Evolutionary conservation across 495 filamentous ascomycete genomes (phyloP).

Genomic region (Lasiosphaeris hirsuta): DNA sequence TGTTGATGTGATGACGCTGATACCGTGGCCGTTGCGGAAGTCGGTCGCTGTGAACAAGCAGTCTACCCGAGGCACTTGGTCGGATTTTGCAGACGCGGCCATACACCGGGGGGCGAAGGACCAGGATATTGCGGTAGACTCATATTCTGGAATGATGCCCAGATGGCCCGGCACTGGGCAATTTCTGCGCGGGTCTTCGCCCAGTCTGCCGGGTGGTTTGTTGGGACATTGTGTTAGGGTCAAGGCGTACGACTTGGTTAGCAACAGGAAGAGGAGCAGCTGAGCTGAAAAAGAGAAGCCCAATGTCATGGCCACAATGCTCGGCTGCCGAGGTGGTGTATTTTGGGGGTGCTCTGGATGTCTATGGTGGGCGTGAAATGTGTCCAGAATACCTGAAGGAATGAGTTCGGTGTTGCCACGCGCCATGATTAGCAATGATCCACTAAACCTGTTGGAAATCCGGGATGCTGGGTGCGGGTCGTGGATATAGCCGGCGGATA

Average conservation of each 20-base stretch:
- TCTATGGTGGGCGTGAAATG: background rate
- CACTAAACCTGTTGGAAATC: background rate
- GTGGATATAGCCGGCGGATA: slow-evolving; percentile 10
- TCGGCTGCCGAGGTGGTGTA: no score
- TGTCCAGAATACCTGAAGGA: background rate
- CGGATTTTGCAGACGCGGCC: background rate
- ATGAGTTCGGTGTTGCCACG: background rate
- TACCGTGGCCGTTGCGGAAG: slow-evolving; percentile 32
- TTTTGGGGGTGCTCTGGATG: no score
- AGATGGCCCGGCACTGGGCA: slow-evolving; percentile 7
- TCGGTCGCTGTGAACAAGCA: slow-evolving; percentile 34
- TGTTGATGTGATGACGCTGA: slow-evolving; percentile 28
- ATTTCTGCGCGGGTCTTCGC: background rate
- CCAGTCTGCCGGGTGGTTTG: background rate
- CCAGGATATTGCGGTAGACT: slow-evolving; percentile 14
- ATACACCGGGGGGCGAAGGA: slow-evolving; percentile 16
- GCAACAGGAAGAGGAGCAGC: background rate
- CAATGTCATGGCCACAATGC: no score
- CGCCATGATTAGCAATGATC: background rate
- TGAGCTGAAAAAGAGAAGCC: background rate
- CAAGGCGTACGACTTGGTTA: background rate
- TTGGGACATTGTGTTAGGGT: background rate
- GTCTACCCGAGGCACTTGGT: slow-evolving; percentile 13
- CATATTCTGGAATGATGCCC: slow-evolving; percentile 1
- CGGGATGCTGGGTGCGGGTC: background rate